Conservation (phyloP, 2,329 filamentous ascomycete genomes). For the Fusarium bulbicola region DNA sequence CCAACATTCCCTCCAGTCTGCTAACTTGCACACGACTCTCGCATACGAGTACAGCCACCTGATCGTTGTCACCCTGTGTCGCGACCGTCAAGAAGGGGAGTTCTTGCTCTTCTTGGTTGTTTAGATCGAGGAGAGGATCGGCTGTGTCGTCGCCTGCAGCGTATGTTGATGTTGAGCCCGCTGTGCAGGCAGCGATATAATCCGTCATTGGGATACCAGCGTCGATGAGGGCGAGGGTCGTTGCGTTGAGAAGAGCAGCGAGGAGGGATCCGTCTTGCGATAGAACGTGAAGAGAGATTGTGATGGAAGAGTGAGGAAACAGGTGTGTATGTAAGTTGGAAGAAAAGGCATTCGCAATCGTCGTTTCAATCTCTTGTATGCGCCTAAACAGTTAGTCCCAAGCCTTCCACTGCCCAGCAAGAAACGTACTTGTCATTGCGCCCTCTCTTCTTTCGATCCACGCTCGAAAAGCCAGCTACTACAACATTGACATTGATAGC, state of each 20-base stretch:
- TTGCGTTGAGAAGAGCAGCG: slow-evolving; percentile 88
- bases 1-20: slow-evolving; percentile 90
- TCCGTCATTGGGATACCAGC: slow-evolving; percentile 96
- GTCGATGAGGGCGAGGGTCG: slow-evolving; percentile 90
- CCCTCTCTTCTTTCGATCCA: slow-evolving; percentile 81
- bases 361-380: slow-evolving; percentile 81
- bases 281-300: slow-evolving; percentile 84
- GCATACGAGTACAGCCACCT: slow-evolving; percentile 81
- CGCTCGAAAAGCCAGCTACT: slow-evolving; percentile 86
- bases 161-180: slow-evolving; percentile 78
- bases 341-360: slow-evolving; percentile 79
- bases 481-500: slow-evolving; percentile 83
- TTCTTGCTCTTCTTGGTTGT: slow-evolving; percentile 83
- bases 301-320: slow-evolving; percentile 88
- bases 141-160: slow-evolving; percentile 72
- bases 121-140: slow-evolving; percentile 83
- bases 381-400: slow-evolving; percentile 62
- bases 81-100: slow-evolving; percentile 88
- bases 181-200: slow-evolving; percentile 88
- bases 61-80: slow-evolving; percentile 77
- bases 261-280: slow-evolving; percentile 91
- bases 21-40: slow-evolving; percentile 87
- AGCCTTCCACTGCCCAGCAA: background rate
- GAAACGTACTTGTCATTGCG: slow-evolving; percentile 77
- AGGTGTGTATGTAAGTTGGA: slow-evolving; percentile 84